phyloP scores from a whole-genome alignment of 2,329 filamentous ascomycete species.

The Stagonosporopsis rhizophila region DNA sequence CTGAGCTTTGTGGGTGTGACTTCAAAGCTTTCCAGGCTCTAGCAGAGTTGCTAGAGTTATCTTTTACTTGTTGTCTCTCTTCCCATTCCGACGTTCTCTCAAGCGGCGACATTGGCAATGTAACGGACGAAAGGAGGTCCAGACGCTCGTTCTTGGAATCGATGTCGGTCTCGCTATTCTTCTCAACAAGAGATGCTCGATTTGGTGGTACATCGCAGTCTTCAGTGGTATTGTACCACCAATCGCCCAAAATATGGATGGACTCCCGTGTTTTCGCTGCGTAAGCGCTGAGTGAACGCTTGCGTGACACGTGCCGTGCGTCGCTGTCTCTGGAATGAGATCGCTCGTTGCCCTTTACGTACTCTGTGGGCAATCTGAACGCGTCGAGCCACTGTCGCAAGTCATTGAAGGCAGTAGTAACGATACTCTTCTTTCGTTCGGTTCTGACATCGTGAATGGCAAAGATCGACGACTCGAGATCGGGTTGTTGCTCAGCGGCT shows the following conservation, averaged over 20 bases:
- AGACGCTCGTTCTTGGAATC: neutral
- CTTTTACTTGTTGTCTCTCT: neutral
- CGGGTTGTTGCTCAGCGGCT: neutral
- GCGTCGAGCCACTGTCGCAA: neutral
- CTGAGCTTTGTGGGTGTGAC: neutral
- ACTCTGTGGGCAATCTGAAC: neutral
- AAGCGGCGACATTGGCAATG: neutral
- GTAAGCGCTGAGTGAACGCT: neutral
- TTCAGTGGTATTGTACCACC: neutral
- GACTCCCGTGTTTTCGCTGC: neutral
- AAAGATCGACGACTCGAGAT: neutral
- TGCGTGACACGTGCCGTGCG: neutral
- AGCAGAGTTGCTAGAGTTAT: neutral
- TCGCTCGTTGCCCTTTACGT: neutral
- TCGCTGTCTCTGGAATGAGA: neutral
- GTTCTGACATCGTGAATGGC: neutral
- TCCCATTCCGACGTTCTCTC: neutral
- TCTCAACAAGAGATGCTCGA: neutral
- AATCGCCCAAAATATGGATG: neutral
- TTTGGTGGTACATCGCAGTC: neutral
- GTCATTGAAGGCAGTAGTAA: neutral
- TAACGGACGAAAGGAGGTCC: neutral
- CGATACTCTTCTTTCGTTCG: neutral
- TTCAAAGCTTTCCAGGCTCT: neutral
- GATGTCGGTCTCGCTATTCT: neutral